A percentile compares a stretch with the other conserved stretches of the same genome.
phyloP scores from a whole-genome alignment of 2,329 filamentous ascomycete genomes.

The Leptographium lundbergii region DNA sequence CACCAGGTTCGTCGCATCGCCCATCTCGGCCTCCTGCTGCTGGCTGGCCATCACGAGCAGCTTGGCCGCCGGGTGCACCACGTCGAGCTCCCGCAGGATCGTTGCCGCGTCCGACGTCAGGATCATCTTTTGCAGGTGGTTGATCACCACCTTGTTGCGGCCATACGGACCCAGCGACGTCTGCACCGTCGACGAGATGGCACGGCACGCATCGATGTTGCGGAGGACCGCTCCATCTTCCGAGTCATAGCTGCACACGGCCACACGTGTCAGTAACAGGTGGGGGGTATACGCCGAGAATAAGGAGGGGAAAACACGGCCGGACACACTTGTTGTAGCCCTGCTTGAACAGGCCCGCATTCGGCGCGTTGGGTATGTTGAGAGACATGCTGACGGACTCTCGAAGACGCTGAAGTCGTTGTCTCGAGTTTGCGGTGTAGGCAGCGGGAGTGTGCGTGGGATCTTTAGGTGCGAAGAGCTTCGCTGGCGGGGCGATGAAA shows the following conservation, averaged over 20 bases:
- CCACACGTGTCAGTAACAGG: slow-evolving; percentile 15
- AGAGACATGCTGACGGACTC: slow-evolving; percentile 60
- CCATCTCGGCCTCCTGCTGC: slow-evolving; percentile 98
- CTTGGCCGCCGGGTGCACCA: slow-evolving; percentile 96
- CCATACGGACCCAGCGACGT: slow-evolving; percentile 95
- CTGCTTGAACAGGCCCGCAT: slow-evolving; percentile 85
- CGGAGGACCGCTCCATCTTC: slow-evolving; percentile 98
- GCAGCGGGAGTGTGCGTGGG: background rate
- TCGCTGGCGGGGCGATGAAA: slow-evolving; percentile 6
- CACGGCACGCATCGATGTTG: slow-evolving; percentile 96
- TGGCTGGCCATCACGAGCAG: slow-evolving; percentile 97
- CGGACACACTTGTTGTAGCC: slow-evolving; percentile 81
- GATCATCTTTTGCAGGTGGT: slow-evolving; percentile 99
- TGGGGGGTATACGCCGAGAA: background rate
- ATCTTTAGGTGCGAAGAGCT: slow-evolving; percentile 1
- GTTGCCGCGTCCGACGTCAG: slow-evolving; percentile 95
- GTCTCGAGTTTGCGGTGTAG: background rate
- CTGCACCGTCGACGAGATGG: slow-evolving; percentile 91
- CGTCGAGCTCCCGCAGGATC: slow-evolving; percentile 92
- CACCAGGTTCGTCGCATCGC: slow-evolving; percentile 94
- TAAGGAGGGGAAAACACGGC: slow-evolving; percentile 10
- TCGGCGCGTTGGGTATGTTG: slow-evolving; percentile 87
- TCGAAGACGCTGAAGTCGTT: background rate
- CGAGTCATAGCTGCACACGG: slow-evolving; percentile 68
- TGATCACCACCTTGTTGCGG: slow-evolving; percentile 99